Evolutionary conservation across 495 filamentous ascomycete species (phyloP).

Genomic region (Penicillium steckii): DNA sequence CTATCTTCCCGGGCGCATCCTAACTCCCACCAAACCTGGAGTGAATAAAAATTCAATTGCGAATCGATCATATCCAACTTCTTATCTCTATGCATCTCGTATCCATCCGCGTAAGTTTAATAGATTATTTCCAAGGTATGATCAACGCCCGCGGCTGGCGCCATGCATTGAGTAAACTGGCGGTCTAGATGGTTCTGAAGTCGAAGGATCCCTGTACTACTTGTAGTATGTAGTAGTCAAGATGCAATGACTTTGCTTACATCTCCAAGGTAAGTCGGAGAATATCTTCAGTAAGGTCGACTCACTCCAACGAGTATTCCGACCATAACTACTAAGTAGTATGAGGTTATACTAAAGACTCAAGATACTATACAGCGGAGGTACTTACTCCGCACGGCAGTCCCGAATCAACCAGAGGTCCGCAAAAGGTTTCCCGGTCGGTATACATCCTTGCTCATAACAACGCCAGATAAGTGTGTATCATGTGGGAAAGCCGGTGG

Average conservation of each 20-base stretch:
- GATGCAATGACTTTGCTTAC: no score
- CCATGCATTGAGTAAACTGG: conserved; percentile 13
- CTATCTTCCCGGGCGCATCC: background rate
- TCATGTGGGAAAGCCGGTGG: conserved; percentile 15
- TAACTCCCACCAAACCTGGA: no score
- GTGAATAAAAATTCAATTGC: conserved; percentile 13
- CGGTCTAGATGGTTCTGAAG: background rate
- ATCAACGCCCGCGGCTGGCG: conserved; percentile 9
- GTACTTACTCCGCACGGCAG: background rate
- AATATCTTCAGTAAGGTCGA: no score
- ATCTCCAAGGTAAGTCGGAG: no score
- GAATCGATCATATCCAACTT: no score
- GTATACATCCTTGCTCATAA: conserved; percentile 15
- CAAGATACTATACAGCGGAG: background rate
- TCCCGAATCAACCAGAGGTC: conserved; percentile 5
- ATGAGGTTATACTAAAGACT: no score
- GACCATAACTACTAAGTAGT: no score
- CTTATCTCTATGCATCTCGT: conserved; percentile 17
- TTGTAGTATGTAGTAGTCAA: no score
- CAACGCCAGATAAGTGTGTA: conserved; percentile 11
- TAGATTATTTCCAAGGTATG: background rate
- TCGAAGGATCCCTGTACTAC: background rate
- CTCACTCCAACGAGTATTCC: no score
- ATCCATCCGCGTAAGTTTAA: conserved; percentile 5
- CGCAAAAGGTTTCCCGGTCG: conserved; percentile 11